Evolutionary conservation across 2,329 filamentous ascomycete genomes (phyloP).

Genomic region (Didymella pinodella): DNA sequence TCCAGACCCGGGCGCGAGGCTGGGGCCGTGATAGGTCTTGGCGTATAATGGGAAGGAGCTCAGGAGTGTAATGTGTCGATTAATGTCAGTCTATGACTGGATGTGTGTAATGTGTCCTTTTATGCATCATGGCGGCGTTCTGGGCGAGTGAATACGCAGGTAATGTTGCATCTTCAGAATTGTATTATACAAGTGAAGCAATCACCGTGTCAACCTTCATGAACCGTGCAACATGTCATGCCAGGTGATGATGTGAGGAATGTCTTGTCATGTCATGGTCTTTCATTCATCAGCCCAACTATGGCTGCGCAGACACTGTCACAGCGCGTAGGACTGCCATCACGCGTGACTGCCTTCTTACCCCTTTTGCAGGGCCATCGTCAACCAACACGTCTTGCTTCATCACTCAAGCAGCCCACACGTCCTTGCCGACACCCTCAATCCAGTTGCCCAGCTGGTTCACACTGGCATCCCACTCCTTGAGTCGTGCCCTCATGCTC

Average conservation of each 20-base stretch:
- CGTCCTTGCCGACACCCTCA: conserved; percentile 89
- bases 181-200: no score
- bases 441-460: conserved; percentile 98
- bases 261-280: conserved; percentile 8
- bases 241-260: neutral
- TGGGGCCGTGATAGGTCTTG: conserved; percentile 32
- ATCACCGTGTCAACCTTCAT: no score
- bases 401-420: conserved; percentile 75
- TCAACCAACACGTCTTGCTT: neutral
- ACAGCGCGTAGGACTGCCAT: conserved; percentile 18
- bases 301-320: conserved; percentile 20
- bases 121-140: conserved; percentile 2
- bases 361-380: conserved; percentile 2
- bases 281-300: conserved; percentile 9
- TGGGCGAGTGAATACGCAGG: neutral
- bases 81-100: neutral
- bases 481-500: conserved; percentile 84
- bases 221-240: neutral
- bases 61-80: no score
- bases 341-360: neutral
- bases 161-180: neutral
- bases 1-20: conserved; percentile 42
- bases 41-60: no score
- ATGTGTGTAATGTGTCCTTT: neutral
- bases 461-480: conserved; percentile 95